phyloP scores from a whole-genome alignment of 2,329 filamentous ascomycete species.

The Trichoderma oligosporum region DNA sequence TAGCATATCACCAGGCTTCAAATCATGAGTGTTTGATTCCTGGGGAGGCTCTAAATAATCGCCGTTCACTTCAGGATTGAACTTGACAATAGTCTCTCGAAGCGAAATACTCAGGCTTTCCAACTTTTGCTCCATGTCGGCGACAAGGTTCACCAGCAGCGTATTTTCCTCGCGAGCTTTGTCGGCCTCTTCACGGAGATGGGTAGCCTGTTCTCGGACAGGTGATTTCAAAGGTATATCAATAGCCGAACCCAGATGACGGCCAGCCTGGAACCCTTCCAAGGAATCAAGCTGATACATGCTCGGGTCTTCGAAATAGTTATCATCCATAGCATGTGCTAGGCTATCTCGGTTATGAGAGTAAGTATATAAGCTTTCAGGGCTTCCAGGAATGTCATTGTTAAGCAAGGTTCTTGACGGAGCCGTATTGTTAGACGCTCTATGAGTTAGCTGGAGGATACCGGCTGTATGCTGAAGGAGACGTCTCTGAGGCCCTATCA shows the following conservation, averaged over 20 bases:
- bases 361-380: conserved; percentile 71
- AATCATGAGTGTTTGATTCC: conserved; percentile 26
- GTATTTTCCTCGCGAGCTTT: conserved; percentile 45
- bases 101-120: conserved; percentile 65
- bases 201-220: conserved; percentile 50
- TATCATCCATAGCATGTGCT: conserved; percentile 51
- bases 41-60: conserved; percentile 44
- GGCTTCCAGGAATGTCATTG: conserved; percentile 66
- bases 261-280: conserved; percentile 41
- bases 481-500: conserved; percentile 69
- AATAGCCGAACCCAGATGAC: conserved; percentile 35
- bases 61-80: conserved; percentile 54
- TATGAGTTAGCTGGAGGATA: conserved; percentile 86
- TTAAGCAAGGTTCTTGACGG: conserved; percentile 39
- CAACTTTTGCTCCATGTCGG: conserved; percentile 45
- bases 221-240: conserved; percentile 58
- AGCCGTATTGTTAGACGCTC: conserved; percentile 58
- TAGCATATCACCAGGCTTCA: conserved; percentile 46
- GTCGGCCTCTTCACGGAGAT: conserved; percentile 47
- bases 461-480: conserved; percentile 88
- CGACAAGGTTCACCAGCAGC: conserved; percentile 27
- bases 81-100: conserved; percentile 61
- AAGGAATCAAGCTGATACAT: conserved; percentile 67
- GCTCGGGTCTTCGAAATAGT: conserved; percentile 73
- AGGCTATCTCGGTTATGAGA: conserved; percentile 58